Percentiles rank a stretch among this genome's conserved stretches.
Evolutionary conservation across 441 rosid genomes (phyloP).

Genomic region (Viola pubescens): DNA sequence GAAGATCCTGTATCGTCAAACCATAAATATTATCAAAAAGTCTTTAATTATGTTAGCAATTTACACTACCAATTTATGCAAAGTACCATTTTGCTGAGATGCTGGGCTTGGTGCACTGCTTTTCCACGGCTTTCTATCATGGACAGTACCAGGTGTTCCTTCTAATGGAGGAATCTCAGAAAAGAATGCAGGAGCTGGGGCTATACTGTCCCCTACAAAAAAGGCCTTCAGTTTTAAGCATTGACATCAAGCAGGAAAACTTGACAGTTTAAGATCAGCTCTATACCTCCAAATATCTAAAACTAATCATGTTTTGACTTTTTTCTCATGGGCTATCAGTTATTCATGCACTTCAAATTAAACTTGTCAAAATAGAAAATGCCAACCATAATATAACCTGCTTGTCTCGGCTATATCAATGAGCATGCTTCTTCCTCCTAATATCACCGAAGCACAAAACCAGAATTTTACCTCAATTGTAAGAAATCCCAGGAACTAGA

Average conservation of each 20-base stretch:
- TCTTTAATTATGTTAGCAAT: conserved; percentile 12
- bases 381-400: neutral
- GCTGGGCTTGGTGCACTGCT: conserved; percentile 26
- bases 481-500: neutral
- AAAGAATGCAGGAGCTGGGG: conserved; percentile 29
- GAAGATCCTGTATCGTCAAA: conserved; percentile 32
- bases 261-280: neutral
- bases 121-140: conserved; percentile 15
- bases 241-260: conserved; percentile 3
- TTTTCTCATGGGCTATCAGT: no score
- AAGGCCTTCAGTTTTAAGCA: conserved; percentile 5
- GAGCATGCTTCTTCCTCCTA: neutral
- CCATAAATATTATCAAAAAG: conserved; percentile 14
- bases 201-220: conserved; percentile 22
- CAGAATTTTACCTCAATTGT: neutral
- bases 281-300: neutral
- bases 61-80: conserved; percentile 10
- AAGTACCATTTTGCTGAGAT: conserved; percentile 37
- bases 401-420: neutral
- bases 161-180: conserved; percentile 25
- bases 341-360: neutral
- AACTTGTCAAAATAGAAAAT: neutral
- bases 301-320: neutral
- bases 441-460: neutral
- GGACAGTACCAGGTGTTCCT: conserved; percentile 24